phyloP scores from a whole-genome alignment of 2,329 filamentous ascomycete species.

The Scedosporium boydii region DNA sequence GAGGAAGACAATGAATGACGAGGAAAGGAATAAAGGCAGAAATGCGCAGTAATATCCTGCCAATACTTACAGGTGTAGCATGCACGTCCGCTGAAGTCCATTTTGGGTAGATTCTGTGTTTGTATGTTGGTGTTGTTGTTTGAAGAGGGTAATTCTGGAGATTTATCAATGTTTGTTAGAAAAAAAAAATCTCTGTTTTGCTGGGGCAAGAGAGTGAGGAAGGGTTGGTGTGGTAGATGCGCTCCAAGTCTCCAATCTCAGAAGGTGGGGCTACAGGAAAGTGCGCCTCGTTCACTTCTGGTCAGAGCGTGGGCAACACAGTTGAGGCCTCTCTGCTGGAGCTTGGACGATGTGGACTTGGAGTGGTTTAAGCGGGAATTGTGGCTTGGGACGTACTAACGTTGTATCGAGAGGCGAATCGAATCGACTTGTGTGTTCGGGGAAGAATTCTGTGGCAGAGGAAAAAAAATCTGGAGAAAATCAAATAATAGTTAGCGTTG shows the following conservation, averaged over 20 bases:
- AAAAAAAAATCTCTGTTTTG: conserved; percentile 4
- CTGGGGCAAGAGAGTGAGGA: neutral
- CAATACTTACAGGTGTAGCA: conserved; percentile 41
- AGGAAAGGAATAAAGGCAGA: neutral
- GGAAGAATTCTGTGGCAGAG: conserved; percentile 1
- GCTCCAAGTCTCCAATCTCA: neutral
- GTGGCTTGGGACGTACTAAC: neutral
- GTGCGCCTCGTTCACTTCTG: neutral
- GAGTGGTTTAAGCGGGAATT: neutral
- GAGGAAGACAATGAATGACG: neutral
- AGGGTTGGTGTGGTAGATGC: conserved; percentile 1
- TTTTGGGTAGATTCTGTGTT: conserved; percentile 17
- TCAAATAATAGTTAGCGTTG: neutral
- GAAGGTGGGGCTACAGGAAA: neutral
- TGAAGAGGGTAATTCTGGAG: neutral
- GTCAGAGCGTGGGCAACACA: neutral
- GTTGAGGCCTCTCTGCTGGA: neutral
- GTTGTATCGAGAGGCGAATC: neutral
- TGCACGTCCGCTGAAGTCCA: conserved; percentile 36
- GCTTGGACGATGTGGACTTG: neutral
- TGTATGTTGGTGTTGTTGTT: neutral
- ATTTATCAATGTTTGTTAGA: neutral
- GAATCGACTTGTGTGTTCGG: neutral
- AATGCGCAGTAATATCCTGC: neutral
- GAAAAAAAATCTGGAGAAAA: conserved; percentile 1